A percentile compares a stretch with the other conserved stretches of the same genome.
Evolutionary conservation across 108 stramenopile genomes (phyloP).

Genomic region (Cafeteria roenbergensis): DNA sequence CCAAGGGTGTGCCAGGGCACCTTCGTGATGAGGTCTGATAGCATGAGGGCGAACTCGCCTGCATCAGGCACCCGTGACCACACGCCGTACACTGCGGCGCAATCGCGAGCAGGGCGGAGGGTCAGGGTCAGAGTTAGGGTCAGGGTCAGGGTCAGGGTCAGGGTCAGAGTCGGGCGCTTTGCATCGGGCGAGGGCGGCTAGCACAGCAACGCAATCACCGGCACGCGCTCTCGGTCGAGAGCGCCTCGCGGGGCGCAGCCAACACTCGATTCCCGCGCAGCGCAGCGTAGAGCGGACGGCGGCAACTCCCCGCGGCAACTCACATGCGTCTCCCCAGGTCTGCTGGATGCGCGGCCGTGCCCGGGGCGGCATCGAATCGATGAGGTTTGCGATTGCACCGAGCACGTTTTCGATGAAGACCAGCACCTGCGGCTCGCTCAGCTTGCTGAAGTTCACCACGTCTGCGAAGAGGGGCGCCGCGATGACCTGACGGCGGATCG

Average conservation of each 20-base stretch:
- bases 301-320: too few relatives aligned
- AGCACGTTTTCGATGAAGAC: background rate
- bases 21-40: background rate
- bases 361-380: background rate
- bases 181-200: too few relatives aligned
- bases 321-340: constrained; percentile 7
- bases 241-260: too few relatives aligned
- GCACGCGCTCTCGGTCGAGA: too few relatives aligned
- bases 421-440: constrained; percentile 2
- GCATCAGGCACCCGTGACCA: background rate
- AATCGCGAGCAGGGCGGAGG: too few relatives aligned
- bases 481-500: background rate
- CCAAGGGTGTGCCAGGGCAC: background rate
- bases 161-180: too few relatives aligned
- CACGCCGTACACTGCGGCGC: background rate
- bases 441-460: constrained; percentile 1
- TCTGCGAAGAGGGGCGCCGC: background rate
- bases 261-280: too few relatives aligned
- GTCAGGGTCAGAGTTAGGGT: too few relatives aligned
- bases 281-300: too few relatives aligned
- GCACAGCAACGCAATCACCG: too few relatives aligned
- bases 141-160: too few relatives aligned
- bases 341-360: background rate
- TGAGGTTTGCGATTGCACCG: background rate
- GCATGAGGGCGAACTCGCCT: constrained; percentile 4